Conservation (phyloP, 805 yeast species). For the Komagataella kurtzmanii region DNA sequence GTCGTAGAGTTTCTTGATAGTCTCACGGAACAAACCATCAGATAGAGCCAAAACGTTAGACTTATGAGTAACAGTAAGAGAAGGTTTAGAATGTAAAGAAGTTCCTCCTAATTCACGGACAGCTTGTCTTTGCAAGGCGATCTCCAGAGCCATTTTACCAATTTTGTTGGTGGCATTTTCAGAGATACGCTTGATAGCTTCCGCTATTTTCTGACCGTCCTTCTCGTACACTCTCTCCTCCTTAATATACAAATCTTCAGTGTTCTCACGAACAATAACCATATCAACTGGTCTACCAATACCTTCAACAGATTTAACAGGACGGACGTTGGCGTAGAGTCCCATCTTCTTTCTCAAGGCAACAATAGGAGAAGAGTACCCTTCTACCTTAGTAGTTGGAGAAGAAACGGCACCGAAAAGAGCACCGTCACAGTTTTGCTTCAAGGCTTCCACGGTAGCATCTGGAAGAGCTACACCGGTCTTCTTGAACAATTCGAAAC, state of each 20-base stretch:
- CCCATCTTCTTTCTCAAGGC: conserved; percentile 96
- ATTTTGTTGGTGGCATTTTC: conserved; percentile 79
- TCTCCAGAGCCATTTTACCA: conserved; percentile 83
- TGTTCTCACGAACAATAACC: conserved; percentile 97
- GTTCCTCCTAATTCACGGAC: conserved; percentile 53
- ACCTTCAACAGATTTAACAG: conserved; percentile 87
- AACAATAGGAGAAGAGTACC: conserved; percentile 96
- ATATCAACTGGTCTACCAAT: conserved; percentile 85
- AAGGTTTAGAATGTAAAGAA: conserved; percentile 39
- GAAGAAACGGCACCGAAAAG: conserved; percentile 95
- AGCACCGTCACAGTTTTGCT: conserved; percentile 88
- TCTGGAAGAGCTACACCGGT: conserved; percentile 97
- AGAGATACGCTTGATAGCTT: conserved; percentile 93
- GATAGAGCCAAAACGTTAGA: conserved; percentile 86
- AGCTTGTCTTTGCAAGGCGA: conserved; percentile 82
- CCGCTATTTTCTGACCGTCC: conserved; percentile 87
- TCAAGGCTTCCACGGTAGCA: conserved; percentile 68
- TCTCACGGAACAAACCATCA: conserved; percentile 94
- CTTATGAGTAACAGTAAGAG: conserved; percentile 89
- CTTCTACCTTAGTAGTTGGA: conserved; percentile 86
- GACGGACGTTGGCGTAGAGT: conserved; percentile 92
- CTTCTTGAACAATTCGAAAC: conserved; percentile 83
- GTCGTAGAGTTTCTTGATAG: conserved; percentile 48
- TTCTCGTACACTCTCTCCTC: conserved; percentile 69
- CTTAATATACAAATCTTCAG: conserved; percentile 94